Evolutionary conservation across 331 rosid genomes (phyloP), one percentile per base, ranked within the genome.

Genomic region (Quercus tomentella): DNA sequence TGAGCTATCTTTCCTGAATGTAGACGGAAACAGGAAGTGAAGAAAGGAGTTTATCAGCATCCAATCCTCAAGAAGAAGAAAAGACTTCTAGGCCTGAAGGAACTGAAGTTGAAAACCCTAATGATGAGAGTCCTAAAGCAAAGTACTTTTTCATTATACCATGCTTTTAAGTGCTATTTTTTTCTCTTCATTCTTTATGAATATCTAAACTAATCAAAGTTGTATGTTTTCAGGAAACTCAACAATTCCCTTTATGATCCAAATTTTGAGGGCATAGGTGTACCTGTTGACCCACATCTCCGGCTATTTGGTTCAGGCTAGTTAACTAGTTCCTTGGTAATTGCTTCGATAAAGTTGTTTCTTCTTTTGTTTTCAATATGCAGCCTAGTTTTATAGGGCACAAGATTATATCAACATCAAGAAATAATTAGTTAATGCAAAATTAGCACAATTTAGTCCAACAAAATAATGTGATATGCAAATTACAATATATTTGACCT

Each of bases 231-330:
- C 81, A 78, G 86, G 77, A 2, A 17, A 14, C 21, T 55, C 7
- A 75, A 6, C 25, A 81, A 81, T 74, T 26, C 78, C 17, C 60
- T 49, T 43, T 85, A 85, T 72, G 83, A 82, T 63, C 83, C 76
- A 23, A 41, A 7, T 4, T 82, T 15, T 75, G 85, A 63, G 51
- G 41, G 56, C 7, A 18, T 78, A 31, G 79, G 86, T 22, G 56
- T 62, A 26, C 83, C 81, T 56, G 31, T 81, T 45, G 88, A 85
- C 74, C 86, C 86, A 1, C 81, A 78, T 74, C 68, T 85, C 30
- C 81, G 83, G 23, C n/a, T 82, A 49, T 82, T 85, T 25, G 26
- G 21, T 20, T 52, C 70, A 56, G 56, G 71, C 63, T 57, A n/a
- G 20, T 17, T 0, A n/a, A 14, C 25, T 0, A 20, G 43, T 65